These are phyloP conservation scores for Chalciporus pseudorubinellus DNA, from an alignment of 768 basidiomycete species.

Conservation along the genomic window DNA sequence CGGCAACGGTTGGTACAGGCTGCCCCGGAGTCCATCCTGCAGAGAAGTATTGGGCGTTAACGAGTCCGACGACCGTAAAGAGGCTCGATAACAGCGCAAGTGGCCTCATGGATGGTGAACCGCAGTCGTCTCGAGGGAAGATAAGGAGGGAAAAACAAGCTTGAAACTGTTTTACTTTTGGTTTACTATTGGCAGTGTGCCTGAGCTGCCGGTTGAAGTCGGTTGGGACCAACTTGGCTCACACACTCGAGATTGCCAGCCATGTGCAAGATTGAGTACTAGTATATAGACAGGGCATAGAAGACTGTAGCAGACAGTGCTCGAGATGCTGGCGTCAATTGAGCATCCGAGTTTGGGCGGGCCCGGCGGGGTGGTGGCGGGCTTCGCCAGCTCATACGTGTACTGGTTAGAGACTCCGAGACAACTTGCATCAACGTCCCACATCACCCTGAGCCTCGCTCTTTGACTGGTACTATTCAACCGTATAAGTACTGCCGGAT, in stretches of 20 bases:
- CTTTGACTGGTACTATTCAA: neutral
- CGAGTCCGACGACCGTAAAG: constrained; percentile 17
- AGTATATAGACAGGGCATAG: no score
- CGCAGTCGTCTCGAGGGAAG: neutral
- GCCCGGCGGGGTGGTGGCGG: no score
- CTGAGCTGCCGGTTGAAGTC: neutral
- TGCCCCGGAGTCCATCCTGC: constrained; percentile 81
- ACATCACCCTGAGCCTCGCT: neutral
- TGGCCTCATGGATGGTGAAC: constrained; percentile 46
- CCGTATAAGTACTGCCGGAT: constrained; percentile 1
- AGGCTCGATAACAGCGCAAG: constrained; percentile 37
- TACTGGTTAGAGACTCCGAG: no score
- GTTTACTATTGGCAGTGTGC: neutral
- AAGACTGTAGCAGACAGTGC: no score
- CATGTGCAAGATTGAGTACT: no score
- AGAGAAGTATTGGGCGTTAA: constrained; percentile 71
- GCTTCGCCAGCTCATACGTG: no score
- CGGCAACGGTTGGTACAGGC: constrained; percentile 35
- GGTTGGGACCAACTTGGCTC: no score
- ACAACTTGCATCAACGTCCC: neutral
- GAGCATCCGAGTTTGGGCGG: no score
- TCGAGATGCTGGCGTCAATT: no score
- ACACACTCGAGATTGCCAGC: no score
- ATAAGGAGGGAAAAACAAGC: neutral
- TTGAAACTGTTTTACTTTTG: neutral